Evolutionary conservation across 2,329 filamentous ascomycete genomes (phyloP), one percentile per base, ranked within the genome.

Genomic region (Torrubiella hemipterigena): DNA sequence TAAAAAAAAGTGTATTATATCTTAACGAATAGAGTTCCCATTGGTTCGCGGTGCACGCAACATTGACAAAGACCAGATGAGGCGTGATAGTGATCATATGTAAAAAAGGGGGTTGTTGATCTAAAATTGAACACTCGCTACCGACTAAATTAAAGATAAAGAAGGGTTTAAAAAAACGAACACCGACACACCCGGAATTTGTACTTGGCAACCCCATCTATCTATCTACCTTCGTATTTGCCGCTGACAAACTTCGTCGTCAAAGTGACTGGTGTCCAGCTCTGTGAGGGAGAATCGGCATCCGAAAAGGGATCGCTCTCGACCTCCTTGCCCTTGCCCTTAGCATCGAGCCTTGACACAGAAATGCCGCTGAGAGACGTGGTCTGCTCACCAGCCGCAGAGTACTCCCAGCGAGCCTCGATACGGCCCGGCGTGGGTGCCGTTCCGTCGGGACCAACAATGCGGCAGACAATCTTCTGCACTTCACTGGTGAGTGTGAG

Each of bases 391-490:
- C 69, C 51, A 8, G 52, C 61, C 8, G 44, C 47, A 15, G 37
- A 47, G 36, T 63, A 59, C 50, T 94, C 86, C 76, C 87, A 95
- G 34, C 78, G 67, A 1, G 83, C 83, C 52, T 98, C 89, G 7
- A 93, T 69, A 32, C 73, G 76, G 1, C 86, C 85, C 5, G 81
- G 73, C 39, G 73, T 75, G 0, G 82, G 77, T 44, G 74, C 74
- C 31, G 73, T 66, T 16, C 73, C 73, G 20, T 87, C 79, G 0
- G 82, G 83, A 16, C 78, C 67, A 8, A 69, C 61, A 43, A 98
- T 81, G 4, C 86, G 74, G 36, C 85, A 91, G 6, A 94, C 77
- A 35, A 95, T 73, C 56, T 85, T 89, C 46, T 80, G 69, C 41
- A 73, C 69, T 30, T 75, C 75, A 7, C 71, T 59, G 12, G 68